These are phyloP conservation scores for Coix lacrymajobi DNA, from an alignment of 176 grass and related monocot genomes.

Conservation along the genomic window DNA sequence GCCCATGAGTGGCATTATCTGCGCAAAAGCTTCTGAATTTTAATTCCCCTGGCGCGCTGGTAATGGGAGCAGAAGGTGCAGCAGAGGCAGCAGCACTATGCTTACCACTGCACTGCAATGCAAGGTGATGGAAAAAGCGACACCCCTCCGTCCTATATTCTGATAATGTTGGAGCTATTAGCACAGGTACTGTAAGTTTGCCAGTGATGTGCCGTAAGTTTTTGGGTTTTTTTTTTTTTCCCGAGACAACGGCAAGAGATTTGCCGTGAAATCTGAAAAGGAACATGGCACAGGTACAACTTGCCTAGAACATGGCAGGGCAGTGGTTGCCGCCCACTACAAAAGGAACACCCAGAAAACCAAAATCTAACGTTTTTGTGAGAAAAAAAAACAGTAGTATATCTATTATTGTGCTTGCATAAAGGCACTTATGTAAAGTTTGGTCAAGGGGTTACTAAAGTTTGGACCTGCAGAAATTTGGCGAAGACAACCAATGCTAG, in stretches of 20 bases:
- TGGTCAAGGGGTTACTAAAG: not conserved
- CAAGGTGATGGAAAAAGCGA: conserved; percentile 23
- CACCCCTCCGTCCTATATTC: conserved; percentile 1
- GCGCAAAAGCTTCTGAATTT: conserved; percentile 69
- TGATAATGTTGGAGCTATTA: not conserved
- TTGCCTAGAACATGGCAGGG: not conserved
- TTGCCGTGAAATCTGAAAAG: not conserved
- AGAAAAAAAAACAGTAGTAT: not conserved
- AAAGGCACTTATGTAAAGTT: conserved; percentile 9
- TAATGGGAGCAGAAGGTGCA: conserved; percentile 40
- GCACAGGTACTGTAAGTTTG: not conserved
- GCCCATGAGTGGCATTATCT: conserved; percentile 90
- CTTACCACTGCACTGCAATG: conserved; percentile 8
- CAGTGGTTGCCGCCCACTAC: not conserved
- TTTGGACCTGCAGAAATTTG: conserved; percentile 18
- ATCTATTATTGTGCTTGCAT: not conserved
- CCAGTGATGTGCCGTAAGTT: not conserved
- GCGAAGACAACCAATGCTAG: not conserved
- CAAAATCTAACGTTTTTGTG: not conserved
- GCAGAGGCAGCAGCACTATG: conserved; percentile 36
- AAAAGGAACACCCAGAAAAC: not conserved
- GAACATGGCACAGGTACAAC: no score
- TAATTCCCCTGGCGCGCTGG: conserved; percentile 41
- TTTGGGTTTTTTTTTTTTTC: not conserved
- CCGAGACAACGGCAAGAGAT: not conserved